A percentile compares a stretch with the other conserved stretches of the same genome.
Conservation (phyloP, 1,139 yeast genomes). For the Sugiyamaella pinicola region DNA sequence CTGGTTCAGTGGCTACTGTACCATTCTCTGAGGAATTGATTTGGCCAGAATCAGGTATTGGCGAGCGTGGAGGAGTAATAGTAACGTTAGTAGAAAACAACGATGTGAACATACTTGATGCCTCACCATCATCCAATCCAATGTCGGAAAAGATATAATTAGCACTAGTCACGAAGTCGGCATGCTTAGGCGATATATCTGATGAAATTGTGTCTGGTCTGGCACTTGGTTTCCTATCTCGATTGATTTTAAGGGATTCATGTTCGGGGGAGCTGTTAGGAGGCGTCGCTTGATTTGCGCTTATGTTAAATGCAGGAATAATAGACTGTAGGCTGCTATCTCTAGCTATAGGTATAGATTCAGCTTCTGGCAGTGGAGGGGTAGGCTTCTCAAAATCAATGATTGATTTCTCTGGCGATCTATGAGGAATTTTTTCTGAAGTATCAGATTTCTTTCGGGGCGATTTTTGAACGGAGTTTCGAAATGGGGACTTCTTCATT, state of each 20-base stretch:
- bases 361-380: conserved; percentile 10
- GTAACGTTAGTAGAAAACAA: neutral
- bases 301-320: too few species aligned
- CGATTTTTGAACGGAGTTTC: neutral
- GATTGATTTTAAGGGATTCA: neutral
- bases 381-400: neutral
- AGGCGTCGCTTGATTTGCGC: too few species aligned
- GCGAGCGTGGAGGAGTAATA: too few species aligned
- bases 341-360: too few species aligned
- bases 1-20: neutral
- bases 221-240: neutral
- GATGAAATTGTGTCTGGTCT: conserved; percentile 9
- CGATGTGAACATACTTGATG: neutral
- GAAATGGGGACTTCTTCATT: too few species aligned
- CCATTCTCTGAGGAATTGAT: too few species aligned
- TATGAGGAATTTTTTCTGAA: neutral
- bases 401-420: neutral
- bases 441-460: neutral
- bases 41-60: too few species aligned
- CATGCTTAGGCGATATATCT: neutral
- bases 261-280: neutral
- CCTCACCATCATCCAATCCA: neutral
- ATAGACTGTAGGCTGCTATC: too few species aligned
- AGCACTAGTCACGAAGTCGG: neutral
- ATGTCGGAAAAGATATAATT: conserved; percentile 1